These are phyloP conservation scores for Ilyonectria sp. DNA, from an alignment of 2,329 filamentous ascomycete species.

Conservation along the genomic window DNA sequence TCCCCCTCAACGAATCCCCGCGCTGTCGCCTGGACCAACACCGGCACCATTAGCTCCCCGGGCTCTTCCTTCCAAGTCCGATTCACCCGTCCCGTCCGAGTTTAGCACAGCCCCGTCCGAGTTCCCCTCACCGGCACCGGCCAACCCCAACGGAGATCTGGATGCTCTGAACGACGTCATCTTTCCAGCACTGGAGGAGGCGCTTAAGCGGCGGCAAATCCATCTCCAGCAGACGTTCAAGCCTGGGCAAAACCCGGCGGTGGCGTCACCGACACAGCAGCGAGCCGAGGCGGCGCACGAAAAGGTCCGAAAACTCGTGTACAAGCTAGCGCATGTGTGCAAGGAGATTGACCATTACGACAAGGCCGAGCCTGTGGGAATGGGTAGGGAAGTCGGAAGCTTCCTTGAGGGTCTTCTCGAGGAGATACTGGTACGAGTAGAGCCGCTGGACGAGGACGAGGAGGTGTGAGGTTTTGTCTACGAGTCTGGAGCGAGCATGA, in stretches of 20 bases:
- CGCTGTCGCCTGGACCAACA: slow-evolving; percentile 29
- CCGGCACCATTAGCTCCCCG: slow-evolving; percentile 40
- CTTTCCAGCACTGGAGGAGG: slow-evolving; percentile 91
- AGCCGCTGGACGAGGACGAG: slow-evolving; percentile 86
- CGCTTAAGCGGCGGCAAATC: slow-evolving; percentile 83
- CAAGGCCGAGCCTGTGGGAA: slow-evolving; percentile 87
- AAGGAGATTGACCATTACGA: slow-evolving; percentile 93
- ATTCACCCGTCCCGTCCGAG: slow-evolving; percentile 52
- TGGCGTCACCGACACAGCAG: slow-evolving; percentile 74
- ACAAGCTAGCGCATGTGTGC: slow-evolving; percentile 86
- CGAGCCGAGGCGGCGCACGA: slow-evolving; percentile 83
- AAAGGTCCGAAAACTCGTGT: slow-evolving; percentile 83
- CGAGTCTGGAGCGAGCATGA: slow-evolving; percentile 6
- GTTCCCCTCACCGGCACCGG: slow-evolving; percentile 71
- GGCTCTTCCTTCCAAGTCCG: slow-evolving; percentile 48
- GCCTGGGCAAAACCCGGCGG: slow-evolving; percentile 55
- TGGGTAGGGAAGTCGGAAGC: slow-evolving; percentile 91
- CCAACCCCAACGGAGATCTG: slow-evolving; percentile 77
- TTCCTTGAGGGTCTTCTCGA: slow-evolving; percentile 95
- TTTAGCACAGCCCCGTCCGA: slow-evolving; percentile 58
- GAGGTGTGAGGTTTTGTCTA: slow-evolving; percentile 34
- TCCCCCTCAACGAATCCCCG: slow-evolving; percentile 41
- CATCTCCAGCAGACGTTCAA: slow-evolving; percentile 69
- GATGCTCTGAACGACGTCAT: slow-evolving; percentile 93
- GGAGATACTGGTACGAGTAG: slow-evolving; percentile 92